Evolutionary conservation across 192 early-diverging fungal species (phyloP), one percentile per base, ranked within the genome.

Genomic region (Geosiphon pyriformis): DNA sequence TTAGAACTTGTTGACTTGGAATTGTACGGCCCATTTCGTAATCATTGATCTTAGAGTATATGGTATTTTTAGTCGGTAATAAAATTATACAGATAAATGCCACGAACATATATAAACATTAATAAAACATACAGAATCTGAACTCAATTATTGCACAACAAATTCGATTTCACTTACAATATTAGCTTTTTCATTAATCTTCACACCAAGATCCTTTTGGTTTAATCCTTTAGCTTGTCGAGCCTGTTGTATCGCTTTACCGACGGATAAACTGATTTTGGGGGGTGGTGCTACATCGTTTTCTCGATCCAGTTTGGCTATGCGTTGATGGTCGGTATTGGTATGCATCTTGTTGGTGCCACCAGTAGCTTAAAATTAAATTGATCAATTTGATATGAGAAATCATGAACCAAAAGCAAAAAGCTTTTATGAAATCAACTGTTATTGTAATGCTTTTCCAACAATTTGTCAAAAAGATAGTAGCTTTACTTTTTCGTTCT

Each of bases 141-240:
- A 42, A 46, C 25, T 22, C 34, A 61, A 50, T 46, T 15, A 70
- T 49, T 23, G 62, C 15, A 26, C 61, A 49, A 53, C 23, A 34
- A 54, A 26, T 35, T n/a, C 30, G 4, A 52, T n/a, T 10, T 26
- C 25, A 79, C 73, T 78, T 69, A 85, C 83, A 57, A 96, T 83
- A 59, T 86, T 88, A 58, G 88, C 86, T 82, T 96, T 96, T 72
- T 98, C 95, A 66, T 95, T 95, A 73, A 98, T 89, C 71, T 84
- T 85, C 48, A 85, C 85, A 34, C 88, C 90, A 29, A 95, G 78
- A 20, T 94, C 90, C 86, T 95, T 95, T 74, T 98, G 95, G 27
- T 86, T 94, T 73, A 89, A 57, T 15, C 75, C 73, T 79, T 90
- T 89, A 15, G 82, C 88, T 66, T 83, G 72, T 58, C 94, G 81